Base-by-base conservation (phyloP, 805 yeast species). In the Sugiyamaella mastotermitis region DNA sequence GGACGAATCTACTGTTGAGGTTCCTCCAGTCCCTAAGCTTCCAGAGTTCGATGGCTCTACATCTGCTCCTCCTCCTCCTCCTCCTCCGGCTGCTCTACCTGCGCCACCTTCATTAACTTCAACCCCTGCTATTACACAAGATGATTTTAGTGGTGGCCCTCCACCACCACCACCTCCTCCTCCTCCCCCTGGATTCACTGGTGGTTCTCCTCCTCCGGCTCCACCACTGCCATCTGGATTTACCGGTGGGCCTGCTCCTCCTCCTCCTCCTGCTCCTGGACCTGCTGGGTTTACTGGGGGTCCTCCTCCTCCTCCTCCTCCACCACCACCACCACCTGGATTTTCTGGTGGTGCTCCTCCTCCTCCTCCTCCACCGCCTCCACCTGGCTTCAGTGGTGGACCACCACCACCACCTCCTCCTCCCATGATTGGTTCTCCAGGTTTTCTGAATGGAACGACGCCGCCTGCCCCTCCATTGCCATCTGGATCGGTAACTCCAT, bases 241-340 rank as follows among this genome's bases (percentile, higher is more conserved):
- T 31, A 38, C 19, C 19, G 40, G 46, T 21, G 35, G 31, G 15
- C 35, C 45, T 2, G 58, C 64, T 2, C 64, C 68, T 3, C 65
- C 69, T 5, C 61, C 63, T 7, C 62, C 68, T 16, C 60, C 62
- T 7, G 53, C 63, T 5, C 46, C 58, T 26, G n/a, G n/a, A n/a
- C n/a, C n/a, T n/a, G 60, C 64, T 18, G 49, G 49, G 3, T 46
- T 52, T 13, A 42, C 46, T 11, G 48, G 48, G 3, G 48, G 43
- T 10, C 46, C 59, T 13, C 57, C 63, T 6, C 57, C 58, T 3
- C 53, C 57, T 3, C 52, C 55, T 9, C 51, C 52, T 14, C 46
- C 47, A 3, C 49, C 42, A 22, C 45, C 42, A 33, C 50, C 40
- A 14, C 37, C 45, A 2, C 44, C 46, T 5, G 51, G 53, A 5